These are phyloP conservation scores for Syncephalastrum sp. DNA, from an alignment of 371 early-diverging fungal genomes.

Conservation along the genomic window DNA sequence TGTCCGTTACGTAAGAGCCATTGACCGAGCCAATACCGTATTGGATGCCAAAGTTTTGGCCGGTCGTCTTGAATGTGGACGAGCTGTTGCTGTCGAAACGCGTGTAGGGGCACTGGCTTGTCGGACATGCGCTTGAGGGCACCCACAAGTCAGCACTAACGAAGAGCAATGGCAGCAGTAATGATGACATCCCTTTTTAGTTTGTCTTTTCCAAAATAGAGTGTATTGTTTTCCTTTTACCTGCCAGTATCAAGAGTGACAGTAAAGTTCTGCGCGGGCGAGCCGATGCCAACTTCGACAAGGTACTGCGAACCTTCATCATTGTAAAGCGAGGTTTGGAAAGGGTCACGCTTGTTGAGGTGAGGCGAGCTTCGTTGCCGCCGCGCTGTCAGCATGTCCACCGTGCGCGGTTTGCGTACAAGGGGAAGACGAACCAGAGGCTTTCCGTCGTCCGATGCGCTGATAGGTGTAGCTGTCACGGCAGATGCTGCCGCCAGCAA, in stretches of 20 bases:
- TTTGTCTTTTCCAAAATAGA: not conserved
- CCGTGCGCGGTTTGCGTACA: slow-evolving; percentile 4
- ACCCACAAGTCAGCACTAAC: slow-evolving; percentile 49
- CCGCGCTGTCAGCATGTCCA: slow-evolving; percentile 4
- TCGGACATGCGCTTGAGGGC: slow-evolving; percentile 35
- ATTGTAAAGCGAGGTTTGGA: slow-evolving; percentile 23
- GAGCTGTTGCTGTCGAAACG: slow-evolving; percentile 26
- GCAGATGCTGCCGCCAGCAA: no score
- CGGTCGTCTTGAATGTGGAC: slow-evolving; percentile 25
- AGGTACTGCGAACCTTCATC: slow-evolving; percentile 39
- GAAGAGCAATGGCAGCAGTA: not conserved
- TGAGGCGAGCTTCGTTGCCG: not conserved
- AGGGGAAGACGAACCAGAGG: slow-evolving; percentile 3
- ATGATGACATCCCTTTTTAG: not conserved
- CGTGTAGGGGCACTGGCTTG: slow-evolving; percentile 33
- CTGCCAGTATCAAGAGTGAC: slow-evolving; percentile 51
- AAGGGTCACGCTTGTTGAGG: slow-evolving; percentile 6
- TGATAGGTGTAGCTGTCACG: no score
- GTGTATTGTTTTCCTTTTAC: slow-evolving; percentile 17
- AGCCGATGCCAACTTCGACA: slow-evolving; percentile 34
- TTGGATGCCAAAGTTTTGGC: slow-evolving; percentile 18
- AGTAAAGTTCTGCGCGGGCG: slow-evolving; percentile 39
- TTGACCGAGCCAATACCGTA: slow-evolving; percentile 47
- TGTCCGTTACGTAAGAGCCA: slow-evolving; percentile 43
- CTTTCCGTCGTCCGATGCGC: no score